These are phyloP conservation scores for Vaccinium vitisidaea DNA, from an alignment of 148 eudicot species.

Conservation along the genomic window DNA sequence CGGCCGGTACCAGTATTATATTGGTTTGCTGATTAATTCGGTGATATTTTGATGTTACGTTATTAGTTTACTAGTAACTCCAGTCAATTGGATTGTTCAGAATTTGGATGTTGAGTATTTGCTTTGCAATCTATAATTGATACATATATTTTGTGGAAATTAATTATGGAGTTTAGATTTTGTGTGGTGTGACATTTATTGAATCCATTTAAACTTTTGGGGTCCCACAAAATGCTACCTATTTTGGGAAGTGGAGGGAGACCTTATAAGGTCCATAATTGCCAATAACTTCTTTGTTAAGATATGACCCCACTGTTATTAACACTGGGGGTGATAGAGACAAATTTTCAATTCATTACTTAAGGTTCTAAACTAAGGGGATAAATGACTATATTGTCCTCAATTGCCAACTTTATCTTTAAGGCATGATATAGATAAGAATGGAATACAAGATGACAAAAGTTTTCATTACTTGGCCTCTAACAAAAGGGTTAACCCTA, in stretches of 20 bases:
- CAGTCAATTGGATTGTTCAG: neutral
- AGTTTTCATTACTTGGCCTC: neutral
- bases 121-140: no score
- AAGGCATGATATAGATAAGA: neutral
- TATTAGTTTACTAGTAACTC: neutral
- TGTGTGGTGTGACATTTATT: neutral
- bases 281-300: neutral
- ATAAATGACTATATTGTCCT: neutral
- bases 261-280: neutral
- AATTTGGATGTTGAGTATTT: no score
- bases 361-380: neutral
- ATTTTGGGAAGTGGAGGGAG: neutral
- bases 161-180: neutral
- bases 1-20: no score
- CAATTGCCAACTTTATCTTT: neutral
- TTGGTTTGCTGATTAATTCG: no score
- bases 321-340: neutral
- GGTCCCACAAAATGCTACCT: conserved; percentile 6
- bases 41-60: no score
- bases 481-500: neutral
- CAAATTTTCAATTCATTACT: neutral
- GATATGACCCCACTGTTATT: neutral
- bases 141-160: neutral
- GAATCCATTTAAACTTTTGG: neutral
- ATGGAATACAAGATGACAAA: neutral